Evolutionary conservation across 169 alveolate genomes (phyloP), one percentile per base, ranked within the genome.

Genomic region (Eimeria falciformis): DNA sequence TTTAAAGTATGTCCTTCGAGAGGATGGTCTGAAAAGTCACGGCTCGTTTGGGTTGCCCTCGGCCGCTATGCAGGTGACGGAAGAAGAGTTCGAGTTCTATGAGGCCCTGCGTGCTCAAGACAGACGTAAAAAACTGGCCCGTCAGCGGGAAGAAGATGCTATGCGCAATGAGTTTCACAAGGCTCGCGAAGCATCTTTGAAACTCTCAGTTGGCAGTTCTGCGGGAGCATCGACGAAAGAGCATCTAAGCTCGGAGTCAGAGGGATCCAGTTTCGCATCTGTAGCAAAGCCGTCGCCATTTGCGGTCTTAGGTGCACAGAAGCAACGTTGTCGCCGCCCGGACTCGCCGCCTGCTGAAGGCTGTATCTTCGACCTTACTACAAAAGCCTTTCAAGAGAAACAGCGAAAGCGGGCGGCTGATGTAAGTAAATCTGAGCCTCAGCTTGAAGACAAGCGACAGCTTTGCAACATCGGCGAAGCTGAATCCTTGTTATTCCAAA

Each of bases 51-150:
- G n/a, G n/a, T n/a, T n/a, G n/a, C n/a, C n/a, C n/a, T n/a, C n/a
- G n/a, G n/a, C 14, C 47, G 9, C 33, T 12, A 56, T 23, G 2
- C 45, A 91, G 94, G 94, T 91, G 43, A 91, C 94, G 14, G 94
- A 91, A 25, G 94, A 91, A n/a, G 94, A 91, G 77, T 91, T 82
- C 55, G 94, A 91, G 71, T 91, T 75, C 47, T 91, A 91, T n/a
- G 94, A 91, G 65, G 94, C 92, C n/a, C 29, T 91, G 65, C 79
- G 83, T 3, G 90, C 92, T 3, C 92, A 84, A 43, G 94, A 91
- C 62, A n/a, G 91, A 2, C 84, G 92, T 17, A 75, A 71, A 65
- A 91, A 66, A 40, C 66, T 62, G 83, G 78, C 77, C 37, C 45
- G 94, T 14, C 94, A 91, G 82, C 40, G 27, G 47, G 94, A 91